phyloP scores from a whole-genome alignment of 306 rosid genomes.

The Hylodesmum podocarpum region DNA sequence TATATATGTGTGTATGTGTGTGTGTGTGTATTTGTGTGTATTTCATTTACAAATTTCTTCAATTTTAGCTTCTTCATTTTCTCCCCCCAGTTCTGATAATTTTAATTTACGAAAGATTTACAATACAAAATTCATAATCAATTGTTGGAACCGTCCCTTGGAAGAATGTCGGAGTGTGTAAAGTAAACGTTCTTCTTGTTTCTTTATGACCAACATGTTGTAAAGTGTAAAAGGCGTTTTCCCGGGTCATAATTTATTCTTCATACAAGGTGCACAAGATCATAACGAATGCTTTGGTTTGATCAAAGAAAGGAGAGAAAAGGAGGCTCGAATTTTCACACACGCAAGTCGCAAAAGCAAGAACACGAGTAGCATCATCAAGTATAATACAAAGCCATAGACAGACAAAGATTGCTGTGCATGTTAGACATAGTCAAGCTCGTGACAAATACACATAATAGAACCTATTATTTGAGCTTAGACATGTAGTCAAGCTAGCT shows the following conservation, averaged over 20 bases:
- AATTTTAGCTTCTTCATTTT: too few relatives aligned
- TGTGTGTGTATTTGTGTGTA: too few relatives aligned
- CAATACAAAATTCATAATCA: background rate
- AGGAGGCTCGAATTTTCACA: conserved; percentile 5
- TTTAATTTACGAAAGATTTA: too few relatives aligned
- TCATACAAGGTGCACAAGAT: background rate
- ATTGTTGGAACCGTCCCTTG: background rate
- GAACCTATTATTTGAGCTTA: background rate
- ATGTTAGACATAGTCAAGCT: background rate
- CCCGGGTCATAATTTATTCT: conserved; percentile 1
- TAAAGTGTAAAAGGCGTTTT: conserved; percentile 24
- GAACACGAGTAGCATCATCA: conserved; percentile 38
- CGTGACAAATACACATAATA: conserved; percentile 17
- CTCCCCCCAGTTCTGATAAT: too few relatives aligned
- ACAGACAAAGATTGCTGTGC: conserved; percentile 18
- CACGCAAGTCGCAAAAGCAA: background rate
- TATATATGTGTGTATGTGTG: too few relatives aligned
- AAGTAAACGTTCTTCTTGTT: conserved; percentile 5
- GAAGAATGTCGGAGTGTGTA: background rate
- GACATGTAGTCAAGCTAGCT: background rate
- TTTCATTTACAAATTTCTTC: too few relatives aligned
- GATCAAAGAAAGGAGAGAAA: background rate
- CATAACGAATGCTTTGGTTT: background rate
- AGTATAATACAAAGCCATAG: conserved; percentile 25
- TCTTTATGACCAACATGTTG: conserved; percentile 12